Evolutionary conservation across 192 early-diverging fungal species (phyloP), one percentile per base, ranked within the genome.

Genomic region (Coemansia sp.): DNA sequence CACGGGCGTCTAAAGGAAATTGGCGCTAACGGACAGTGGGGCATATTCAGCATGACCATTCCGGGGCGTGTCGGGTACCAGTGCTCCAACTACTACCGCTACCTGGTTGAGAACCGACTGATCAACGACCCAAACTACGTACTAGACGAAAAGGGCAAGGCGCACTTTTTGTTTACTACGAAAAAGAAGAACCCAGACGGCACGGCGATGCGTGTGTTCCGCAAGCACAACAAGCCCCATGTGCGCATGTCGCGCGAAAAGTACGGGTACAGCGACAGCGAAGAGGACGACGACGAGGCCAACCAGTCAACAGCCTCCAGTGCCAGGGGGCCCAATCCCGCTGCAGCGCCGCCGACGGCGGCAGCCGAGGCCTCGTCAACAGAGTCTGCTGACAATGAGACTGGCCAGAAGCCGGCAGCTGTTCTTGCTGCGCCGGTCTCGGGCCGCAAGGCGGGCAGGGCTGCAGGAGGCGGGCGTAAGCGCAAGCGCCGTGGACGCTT

Each of bases 11-110:
- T 98, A 64, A 75, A 83, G 39, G 94, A 96, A 71, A 84, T 94
- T 26, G 95, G 95, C 6, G 93, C 93, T 21, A 94, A 95, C 68
- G 95, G 95, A 10, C 95, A 98, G 75, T 98, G 95, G 95, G 95
- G 95, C 26, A 89, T 96, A 42, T 98, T 98, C 76, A 94, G 93
- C 25, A 95, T 95, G 89, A 86, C 91, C 6, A 92, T 98, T 38
- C 94, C 95, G 12, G 95, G 95, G 25, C 88, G 95, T 47, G 95
- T 98, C 37, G 95, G 95, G 12, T 98, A 98, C 75, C 95, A 97
- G 89, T 98, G 95, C 74, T 95, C 95, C 25, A 98, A 96, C 83
- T 98, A 95, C 79, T 98, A 98, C 77, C 88, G 95, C 31, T 79
- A 91, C 43, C 82, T 98, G 48, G 86, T 98, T 14, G 93, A 95